A percentile compares a stretch with the other conserved stretches of the same genome.
Conservation (phyloP, 495 filamentous ascomycete species). For the Schizothecium vesticola region DNA sequence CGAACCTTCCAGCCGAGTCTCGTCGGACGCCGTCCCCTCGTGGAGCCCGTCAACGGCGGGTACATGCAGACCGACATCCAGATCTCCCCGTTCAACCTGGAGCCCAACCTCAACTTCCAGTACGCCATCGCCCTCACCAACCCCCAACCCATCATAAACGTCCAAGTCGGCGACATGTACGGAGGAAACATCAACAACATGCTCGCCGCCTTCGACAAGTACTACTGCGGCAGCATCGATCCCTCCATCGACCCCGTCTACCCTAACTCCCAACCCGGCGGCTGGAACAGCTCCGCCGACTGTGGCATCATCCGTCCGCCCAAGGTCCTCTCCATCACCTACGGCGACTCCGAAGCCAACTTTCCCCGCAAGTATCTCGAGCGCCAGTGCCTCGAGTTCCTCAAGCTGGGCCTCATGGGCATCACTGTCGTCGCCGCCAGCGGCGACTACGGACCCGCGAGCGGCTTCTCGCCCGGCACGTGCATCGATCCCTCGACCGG, state of each 20-base stretch:
- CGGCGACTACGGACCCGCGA: constrained; percentile 49
- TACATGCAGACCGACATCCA: constrained; percentile 12
- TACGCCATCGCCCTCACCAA: constrained; percentile 38
- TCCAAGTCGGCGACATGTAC: constrained; percentile 51
- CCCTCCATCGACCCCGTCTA: constrained; percentile 43
- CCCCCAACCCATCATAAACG: constrained; percentile 52
- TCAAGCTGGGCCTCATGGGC: constrained; percentile 60
- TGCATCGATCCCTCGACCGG: constrained; percentile 8
- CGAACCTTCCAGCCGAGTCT: constrained; percentile 31
- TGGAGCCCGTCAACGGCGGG: constrained; percentile 22
- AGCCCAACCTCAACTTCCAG: constrained; percentile 28
- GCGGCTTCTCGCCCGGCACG: constrained; percentile 13
- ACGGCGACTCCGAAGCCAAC: constrained; percentile 26
- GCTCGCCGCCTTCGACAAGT: constrained; percentile 49
- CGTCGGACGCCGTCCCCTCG: constrained; percentile 13
- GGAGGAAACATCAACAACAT: constrained; percentile 46
- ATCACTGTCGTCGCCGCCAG: constrained; percentile 52
- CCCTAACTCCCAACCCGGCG: constrained; percentile 33
- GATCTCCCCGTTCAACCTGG: constrained; percentile 18
- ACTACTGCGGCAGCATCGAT: constrained; percentile 47
- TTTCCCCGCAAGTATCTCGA: constrained; percentile 21
- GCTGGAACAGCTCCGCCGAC: constrained; percentile 21
- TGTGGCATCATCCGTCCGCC: constrained; percentile 46
- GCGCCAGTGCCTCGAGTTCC: constrained; percentile 35
- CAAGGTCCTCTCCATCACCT: constrained; percentile 32